These are phyloP conservation scores for Helotiales sp. DNA, from an alignment of 2,329 filamentous ascomycete genomes.

Conservation along the genomic window DNA sequence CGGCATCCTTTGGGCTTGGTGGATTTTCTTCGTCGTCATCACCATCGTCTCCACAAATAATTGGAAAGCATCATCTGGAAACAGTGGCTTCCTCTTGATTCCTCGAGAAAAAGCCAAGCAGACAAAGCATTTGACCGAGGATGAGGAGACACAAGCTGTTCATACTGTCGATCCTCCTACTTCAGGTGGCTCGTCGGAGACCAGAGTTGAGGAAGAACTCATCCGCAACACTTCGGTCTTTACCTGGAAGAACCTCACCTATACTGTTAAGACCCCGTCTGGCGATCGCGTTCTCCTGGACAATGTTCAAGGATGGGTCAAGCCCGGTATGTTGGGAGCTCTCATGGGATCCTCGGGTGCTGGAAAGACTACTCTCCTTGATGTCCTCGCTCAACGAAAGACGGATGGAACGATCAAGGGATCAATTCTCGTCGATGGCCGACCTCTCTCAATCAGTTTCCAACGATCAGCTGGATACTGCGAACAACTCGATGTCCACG, in stretches of 20 bases:
- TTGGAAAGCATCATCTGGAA: constrained; percentile 60
- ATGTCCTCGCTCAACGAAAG: constrained; percentile 64
- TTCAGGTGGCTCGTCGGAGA: constrained; percentile 25
- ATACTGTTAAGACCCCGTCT: constrained; percentile 66
- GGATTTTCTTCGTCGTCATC: constrained; percentile 60
- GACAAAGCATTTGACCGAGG: constrained; percentile 42
- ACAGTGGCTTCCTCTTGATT: constrained; percentile 61
- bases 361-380: constrained; percentile 65
- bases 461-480: constrained; percentile 79
- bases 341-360: constrained; percentile 63
- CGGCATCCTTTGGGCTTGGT: constrained; percentile 66
- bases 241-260: constrained; percentile 74
- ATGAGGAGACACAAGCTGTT: constrained; percentile 53
- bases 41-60: constrained; percentile 61
- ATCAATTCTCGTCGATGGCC: constrained; percentile 73
- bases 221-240: constrained; percentile 70
- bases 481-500: constrained; percentile 89
- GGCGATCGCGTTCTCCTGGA: constrained; percentile 74
- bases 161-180: constrained; percentile 23
- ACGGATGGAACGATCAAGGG: constrained; percentile 88
- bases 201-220: constrained; percentile 51
- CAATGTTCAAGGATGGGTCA: constrained; percentile 81
- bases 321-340: constrained; percentile 71
- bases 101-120: constrained; percentile 62
- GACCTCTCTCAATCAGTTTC: constrained; percentile 77